phyloP scores from a whole-genome alignment of 1,284 basidiomycete species.

The Puccinia horiana region DNA sequence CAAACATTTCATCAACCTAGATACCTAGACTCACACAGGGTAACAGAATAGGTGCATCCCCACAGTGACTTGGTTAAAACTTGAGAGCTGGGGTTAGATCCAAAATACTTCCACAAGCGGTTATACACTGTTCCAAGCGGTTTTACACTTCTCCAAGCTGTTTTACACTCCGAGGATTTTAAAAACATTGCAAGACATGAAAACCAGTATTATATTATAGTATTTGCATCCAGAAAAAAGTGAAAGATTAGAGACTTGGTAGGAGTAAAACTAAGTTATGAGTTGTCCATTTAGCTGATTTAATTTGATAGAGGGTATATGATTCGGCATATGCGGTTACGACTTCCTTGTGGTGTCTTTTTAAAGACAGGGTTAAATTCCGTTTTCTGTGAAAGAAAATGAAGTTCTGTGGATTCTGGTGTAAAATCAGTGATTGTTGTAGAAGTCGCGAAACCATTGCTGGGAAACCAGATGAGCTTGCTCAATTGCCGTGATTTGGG shows the following conservation, averaged over 20 bases:
- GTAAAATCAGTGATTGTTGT: background rate
- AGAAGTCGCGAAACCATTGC: constrained; percentile 44
- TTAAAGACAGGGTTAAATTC: background rate
- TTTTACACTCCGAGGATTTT: background rate
- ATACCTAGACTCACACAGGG: too few species aligned
- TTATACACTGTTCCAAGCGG: too few species aligned
- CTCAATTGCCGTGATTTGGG: constrained; percentile 31
- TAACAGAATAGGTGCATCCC: too few species aligned
- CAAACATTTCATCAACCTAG: too few species aligned
- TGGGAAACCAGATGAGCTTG: constrained; percentile 15
- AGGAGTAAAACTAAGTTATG: background rate
- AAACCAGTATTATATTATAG: background rate
- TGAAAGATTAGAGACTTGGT: background rate
- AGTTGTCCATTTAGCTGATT: background rate
- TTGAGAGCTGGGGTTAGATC: too few species aligned
- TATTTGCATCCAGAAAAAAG: background rate
- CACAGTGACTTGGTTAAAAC: too few species aligned
- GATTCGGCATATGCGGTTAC: background rate
- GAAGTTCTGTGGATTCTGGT: background rate
- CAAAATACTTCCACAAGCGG: too few species aligned
- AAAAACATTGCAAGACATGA: background rate
- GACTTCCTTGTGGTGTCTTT: background rate
- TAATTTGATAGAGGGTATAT: background rate
- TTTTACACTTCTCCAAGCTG: background rate
- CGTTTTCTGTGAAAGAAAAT: background rate